These are phyloP conservation scores for Colletotrichum caudatum DNA, from an alignment of 2,329 filamentous ascomycete genomes.

Conservation along the genomic window DNA sequence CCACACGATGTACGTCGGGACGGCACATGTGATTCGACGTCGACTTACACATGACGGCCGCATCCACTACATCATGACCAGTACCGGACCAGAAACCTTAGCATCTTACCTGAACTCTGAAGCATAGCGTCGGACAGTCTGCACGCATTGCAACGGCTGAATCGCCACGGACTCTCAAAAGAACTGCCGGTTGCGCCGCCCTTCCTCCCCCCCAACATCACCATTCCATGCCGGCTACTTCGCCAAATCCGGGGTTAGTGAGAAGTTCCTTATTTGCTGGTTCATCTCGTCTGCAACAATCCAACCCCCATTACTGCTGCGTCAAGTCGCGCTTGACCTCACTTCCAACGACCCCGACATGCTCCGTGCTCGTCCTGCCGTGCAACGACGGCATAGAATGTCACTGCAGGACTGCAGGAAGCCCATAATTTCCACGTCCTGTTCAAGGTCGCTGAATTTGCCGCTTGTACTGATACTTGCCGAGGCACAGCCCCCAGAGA, in stretches of 20 bases:
- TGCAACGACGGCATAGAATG: constrained; percentile 40
- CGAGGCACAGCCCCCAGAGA: not conserved
- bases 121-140: not conserved
- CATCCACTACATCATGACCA: constrained; percentile 26
- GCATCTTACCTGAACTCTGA: not conserved
- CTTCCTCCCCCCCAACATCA: not conserved
- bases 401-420: constrained; percentile 25
- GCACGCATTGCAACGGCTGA: not conserved
- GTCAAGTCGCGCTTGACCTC: constrained; percentile 28
- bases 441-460: not conserved
- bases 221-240: constrained; percentile 11
- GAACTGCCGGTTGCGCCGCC: constrained; percentile 1
- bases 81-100: constrained; percentile 2
- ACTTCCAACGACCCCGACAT: constrained; percentile 27
- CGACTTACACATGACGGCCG: constrained; percentile 19
- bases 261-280: constrained; percentile 25
- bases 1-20: not conserved
- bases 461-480: not conserved
- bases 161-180: not conserved
- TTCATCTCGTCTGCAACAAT: constrained; percentile 25
- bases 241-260: constrained; percentile 20
- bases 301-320: constrained; percentile 1
- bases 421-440: not conserved
- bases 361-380: constrained; percentile 35
- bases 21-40: constrained; percentile 23